Percentiles rank a stretch among this genome's conserved stretches.
Conservation (phyloP, 2,329 filamentous ascomycete genomes). For the Aspergillus brasiliensis region DNA sequence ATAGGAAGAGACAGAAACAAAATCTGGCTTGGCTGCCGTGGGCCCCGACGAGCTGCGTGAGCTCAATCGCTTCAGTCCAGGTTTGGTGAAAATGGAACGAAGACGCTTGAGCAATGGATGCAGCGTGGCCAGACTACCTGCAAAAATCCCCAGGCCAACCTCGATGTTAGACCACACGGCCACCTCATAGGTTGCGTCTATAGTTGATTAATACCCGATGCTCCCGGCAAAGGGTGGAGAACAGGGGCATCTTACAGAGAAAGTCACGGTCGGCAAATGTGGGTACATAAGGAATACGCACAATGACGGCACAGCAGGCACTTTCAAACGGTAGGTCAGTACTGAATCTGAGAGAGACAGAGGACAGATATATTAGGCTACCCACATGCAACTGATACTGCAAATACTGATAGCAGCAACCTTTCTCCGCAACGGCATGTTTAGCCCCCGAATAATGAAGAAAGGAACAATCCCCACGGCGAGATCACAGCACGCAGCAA, state of each 20-base stretch:
- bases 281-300: slow-evolving; percentile 2
- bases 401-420: background rate
- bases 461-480: slow-evolving; percentile 53
- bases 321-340: background rate
- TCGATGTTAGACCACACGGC: slow-evolving; percentile 3
- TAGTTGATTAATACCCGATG: background rate
- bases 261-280: background rate
- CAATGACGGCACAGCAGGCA: background rate
- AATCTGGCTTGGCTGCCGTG: background rate
- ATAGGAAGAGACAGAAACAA: background rate
- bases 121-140: background rate
- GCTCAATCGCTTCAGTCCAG: background rate
- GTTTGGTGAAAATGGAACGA: background rate
- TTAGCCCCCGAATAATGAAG: background rate
- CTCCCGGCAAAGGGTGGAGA: background rate
- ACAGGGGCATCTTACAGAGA: background rate
- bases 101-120: background rate
- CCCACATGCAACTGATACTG: slow-evolving; percentile 2
- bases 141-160: background rate
- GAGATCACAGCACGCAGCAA: slow-evolving; percentile 48
- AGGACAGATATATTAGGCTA: background rate
- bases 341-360: background rate
- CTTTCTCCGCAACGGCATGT: background rate
- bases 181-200: background rate
- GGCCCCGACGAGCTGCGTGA: background rate